Percentiles rank a stretch among this genome's conserved stretches.
These are phyloP conservation scores for Mycena capillaripes DNA, from an alignment of 768 basidiomycete genomes.

Conservation along the genomic window DNA sequence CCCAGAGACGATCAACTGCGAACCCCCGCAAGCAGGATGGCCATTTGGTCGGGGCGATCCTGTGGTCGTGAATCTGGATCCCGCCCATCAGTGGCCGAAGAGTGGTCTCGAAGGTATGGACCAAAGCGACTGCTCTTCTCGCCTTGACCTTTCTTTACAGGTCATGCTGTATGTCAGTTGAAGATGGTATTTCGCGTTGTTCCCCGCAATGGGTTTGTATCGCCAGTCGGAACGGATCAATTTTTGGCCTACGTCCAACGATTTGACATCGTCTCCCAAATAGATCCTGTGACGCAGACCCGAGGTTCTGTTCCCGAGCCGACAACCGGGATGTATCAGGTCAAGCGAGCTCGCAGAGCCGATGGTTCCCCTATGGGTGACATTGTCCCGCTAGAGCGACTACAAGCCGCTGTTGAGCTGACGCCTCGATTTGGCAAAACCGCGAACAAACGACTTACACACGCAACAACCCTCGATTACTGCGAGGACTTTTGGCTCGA, in stretches of 20 bases:
- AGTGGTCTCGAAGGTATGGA: constrained; percentile 27
- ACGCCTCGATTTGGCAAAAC: constrained; percentile 28
- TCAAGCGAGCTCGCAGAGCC: constrained; percentile 17
- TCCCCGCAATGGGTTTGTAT: background rate
- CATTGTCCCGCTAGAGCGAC: constrained; percentile 18
- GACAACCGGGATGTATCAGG: too few species aligned
- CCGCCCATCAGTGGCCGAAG: constrained; percentile 11
- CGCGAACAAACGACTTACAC: constrained; percentile 25
- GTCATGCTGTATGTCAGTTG: constrained; percentile 31
- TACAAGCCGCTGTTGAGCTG: constrained; percentile 24
- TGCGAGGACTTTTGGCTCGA: constrained; percentile 29
- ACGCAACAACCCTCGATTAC: constrained; percentile 17
- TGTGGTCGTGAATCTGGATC: constrained; percentile 28
- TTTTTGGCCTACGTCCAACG: constrained; percentile 36
- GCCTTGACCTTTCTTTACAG: background rate
- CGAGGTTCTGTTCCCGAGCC: constrained; percentile 14
- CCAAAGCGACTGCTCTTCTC: background rate
- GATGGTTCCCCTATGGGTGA: constrained; percentile 7
- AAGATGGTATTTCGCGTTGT: constrained; percentile 26
- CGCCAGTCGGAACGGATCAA: background rate
- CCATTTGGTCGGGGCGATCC: constrained; percentile 11
- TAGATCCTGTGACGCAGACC: background rate
- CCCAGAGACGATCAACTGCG: constrained; percentile 27
- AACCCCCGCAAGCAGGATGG: constrained; percentile 17
- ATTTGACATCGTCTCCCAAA: constrained; percentile 35